phyloP scores from a whole-genome alignment of 257 asterid genomes.

The Osmanthus fragrans region DNA sequence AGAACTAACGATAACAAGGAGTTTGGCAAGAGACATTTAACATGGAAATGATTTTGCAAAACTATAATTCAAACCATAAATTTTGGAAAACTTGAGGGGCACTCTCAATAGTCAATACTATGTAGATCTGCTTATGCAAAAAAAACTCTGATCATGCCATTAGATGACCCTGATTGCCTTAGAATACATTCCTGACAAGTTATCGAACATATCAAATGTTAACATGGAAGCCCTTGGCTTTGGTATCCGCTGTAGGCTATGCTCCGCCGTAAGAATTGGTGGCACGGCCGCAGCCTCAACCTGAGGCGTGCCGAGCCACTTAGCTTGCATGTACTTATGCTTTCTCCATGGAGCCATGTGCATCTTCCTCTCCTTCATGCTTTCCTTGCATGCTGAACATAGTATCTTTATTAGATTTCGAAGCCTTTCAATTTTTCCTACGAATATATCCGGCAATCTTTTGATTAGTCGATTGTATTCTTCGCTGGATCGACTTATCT shows the following conservation, averaged over 20 bases:
- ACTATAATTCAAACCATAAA: no score
- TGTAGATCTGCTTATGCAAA: no score
- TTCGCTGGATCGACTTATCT: constrained; percentile 29
- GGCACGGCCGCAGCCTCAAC: background rate
- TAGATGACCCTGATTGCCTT: constrained; percentile 27
- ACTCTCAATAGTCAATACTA: no score
- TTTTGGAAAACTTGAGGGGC: no score
- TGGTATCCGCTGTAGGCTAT: background rate
- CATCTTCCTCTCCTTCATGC: constrained; percentile 41
- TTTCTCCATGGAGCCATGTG: constrained; percentile 54
- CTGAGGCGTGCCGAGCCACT: constrained; percentile 37
- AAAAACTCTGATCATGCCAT: background rate
- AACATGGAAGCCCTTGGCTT: constrained; percentile 31
- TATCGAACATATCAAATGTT: constrained; percentile 29
- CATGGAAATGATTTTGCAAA: no score
- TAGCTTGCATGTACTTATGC: constrained; percentile 45
- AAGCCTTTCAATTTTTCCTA: constrained; percentile 41
- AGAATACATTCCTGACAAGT: constrained; percentile 9
- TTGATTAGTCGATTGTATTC: constrained; percentile 29
- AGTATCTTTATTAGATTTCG: constrained; percentile 30
- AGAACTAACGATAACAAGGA: no score
- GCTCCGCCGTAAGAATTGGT: background rate
- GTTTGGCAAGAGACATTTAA: no score
- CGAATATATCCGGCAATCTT: constrained; percentile 32
- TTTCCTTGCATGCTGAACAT: constrained; percentile 40